Evolutionary conservation across 768 basidiomycete genomes (phyloP), one percentile per base, ranked within the genome.

Genomic region (Russula griseocarnosa): DNA sequence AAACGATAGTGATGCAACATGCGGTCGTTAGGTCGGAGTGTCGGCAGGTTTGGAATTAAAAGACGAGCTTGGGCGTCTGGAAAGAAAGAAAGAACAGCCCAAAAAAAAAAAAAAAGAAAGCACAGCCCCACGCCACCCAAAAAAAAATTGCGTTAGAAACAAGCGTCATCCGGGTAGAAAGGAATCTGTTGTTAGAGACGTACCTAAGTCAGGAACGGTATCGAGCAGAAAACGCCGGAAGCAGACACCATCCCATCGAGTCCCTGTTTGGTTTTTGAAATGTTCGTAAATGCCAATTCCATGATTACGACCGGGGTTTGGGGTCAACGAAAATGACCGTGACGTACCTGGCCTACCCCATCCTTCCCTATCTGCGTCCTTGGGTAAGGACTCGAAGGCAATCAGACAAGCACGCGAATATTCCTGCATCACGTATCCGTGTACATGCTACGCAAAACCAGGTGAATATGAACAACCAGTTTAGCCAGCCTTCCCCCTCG

Each of bases 1-100:
- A 87, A 90, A 49, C 90, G 85, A 70, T 91, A 88, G 72, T 92
- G 89, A 72, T 89, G 85, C 54, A 87, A 77, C 86, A 92, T 86
- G 67, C 89, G 85, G 5, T 80, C 79, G 72, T 89, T 86, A 3
- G 90, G 88, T 67, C 86, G 86, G 69, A 88, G 73, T 20, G 76
- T 69, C 14, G 90, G 91, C 58, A 88, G 83, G 42, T 83, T 81
- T 32, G 90, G 90, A 65, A 92, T 88, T 46, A 92, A 81, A 54
- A 81, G 72, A 67, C 85, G 89, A 32, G 89, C 87, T 52, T 88
- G 79, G 11, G 76, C 76, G 73, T 93, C 90, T 92, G 56, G 38
- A 32, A 38, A 55, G 40, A 49, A 5, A 40, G 16, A 18, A 40
- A 40, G 16, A 18, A 40, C 16, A 1, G 6, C 38, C 38, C 2